These are phyloP conservation scores for Corylus americana DNA, from an alignment of 306 rosid genomes.

Conservation along the genomic window DNA sequence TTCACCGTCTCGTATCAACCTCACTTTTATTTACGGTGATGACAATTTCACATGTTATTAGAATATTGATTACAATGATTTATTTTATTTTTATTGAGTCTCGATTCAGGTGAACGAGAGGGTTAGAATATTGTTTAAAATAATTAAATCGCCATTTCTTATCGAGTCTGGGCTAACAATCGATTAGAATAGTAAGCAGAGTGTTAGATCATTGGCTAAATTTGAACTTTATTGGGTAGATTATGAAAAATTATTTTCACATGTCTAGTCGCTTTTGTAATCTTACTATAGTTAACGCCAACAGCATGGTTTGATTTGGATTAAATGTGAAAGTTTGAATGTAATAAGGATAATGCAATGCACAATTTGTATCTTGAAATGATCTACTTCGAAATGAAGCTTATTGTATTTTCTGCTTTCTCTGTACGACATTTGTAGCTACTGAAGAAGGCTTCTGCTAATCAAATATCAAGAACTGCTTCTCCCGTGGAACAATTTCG, in stretches of 20 bases:
- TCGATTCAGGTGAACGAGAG: too few relatives aligned
- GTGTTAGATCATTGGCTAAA: not conserved
- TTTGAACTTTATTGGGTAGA: conserved; percentile 11
- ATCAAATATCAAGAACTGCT: conserved; percentile 80
- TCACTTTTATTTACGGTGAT: too few relatives aligned
- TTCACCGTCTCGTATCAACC: too few relatives aligned
- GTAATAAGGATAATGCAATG: conserved; percentile 12
- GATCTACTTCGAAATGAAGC: conserved; percentile 63
- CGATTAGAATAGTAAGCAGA: too few relatives aligned
- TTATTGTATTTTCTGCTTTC: conserved; percentile 57
- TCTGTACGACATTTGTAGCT: conserved; percentile 70
- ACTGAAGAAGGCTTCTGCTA: conserved; percentile 79
- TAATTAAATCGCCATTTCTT: too few relatives aligned
- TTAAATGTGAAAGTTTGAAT: conserved; percentile 21
- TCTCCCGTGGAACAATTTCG: conserved; percentile 87
- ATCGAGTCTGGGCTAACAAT: too few relatives aligned
- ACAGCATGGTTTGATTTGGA: not conserved
- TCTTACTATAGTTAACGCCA: not conserved
- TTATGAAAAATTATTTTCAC: conserved; percentile 2
- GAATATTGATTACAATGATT: too few relatives aligned
- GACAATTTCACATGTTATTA: too few relatives aligned
- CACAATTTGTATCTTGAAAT: conserved; percentile 37
- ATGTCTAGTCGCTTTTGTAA: not conserved
- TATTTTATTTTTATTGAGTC: too few relatives aligned
- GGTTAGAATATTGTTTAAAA: too few relatives aligned